Base-by-base conservation (phyloP, 495 filamentous ascomycete species). In the Hypomontagnella submonticulosa region DNA sequence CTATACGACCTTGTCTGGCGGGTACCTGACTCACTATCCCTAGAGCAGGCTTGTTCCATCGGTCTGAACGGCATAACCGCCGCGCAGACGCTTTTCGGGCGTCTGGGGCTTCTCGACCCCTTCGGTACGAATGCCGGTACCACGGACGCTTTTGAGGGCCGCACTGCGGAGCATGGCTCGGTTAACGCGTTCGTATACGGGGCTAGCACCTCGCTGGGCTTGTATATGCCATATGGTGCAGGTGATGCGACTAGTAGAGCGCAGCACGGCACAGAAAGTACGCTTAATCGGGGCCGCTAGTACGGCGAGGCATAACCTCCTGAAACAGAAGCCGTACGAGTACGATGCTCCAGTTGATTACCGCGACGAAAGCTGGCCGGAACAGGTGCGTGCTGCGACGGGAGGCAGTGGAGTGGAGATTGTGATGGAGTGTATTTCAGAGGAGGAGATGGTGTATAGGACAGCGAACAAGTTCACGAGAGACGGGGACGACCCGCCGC, bases 291-390 rank as follows among this genome's bases (percentile, higher is more conserved):
- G 77, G 2, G 61, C 73, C 0, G 77, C 79, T 30, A 76, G 75
- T 38, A 40, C 54, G 9, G 43, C 63, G 4, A 58, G 62, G 4
- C 73, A 65, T 23, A 52, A 41, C 0, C 53, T 75, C 44, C 50
- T 80, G 23, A 69, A 37, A 10, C 40, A 36, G 15, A 60, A 27
- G 40, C 60, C 66, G 12, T 75, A 75, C 34, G 75, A 68, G 0
- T 87, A 85, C 63, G 81, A 83, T 43, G 73, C 71, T 0, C 81
- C 85, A 7, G 76, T 88, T 41, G 83, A 86, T 60, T 88, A 88
- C 73, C 85, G 82, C 61, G 80, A 83, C 57, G 15, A 60, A 18
- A 77, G 83, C 41, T 88, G 85, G 84, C 69, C 74, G 34, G 76
- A 78, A 61, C 76, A 85, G 64, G 66, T 86, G 3, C 78, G 78